These are phyloP conservation scores for Kitagawia praeruptora DNA, from an alignment of 129 eudicot species.

Conservation along the genomic window DNA sequence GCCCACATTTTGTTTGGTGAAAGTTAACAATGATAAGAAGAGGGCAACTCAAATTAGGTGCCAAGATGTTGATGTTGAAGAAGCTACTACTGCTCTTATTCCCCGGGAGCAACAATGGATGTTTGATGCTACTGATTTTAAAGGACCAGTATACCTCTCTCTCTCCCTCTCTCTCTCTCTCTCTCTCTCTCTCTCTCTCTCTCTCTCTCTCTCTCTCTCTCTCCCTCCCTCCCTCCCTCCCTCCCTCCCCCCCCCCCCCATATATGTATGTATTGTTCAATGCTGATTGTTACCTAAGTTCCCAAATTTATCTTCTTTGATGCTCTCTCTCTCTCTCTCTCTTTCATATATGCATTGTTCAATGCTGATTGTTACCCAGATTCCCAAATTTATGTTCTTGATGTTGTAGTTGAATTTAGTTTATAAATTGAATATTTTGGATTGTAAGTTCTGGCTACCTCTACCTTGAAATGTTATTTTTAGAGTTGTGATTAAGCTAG, in stretches of 20 bases:
- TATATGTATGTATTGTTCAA: background rate
- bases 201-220: background rate
- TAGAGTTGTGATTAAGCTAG: background rate
- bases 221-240: too few relatives aligned
- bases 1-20: slow-evolving; percentile 11
- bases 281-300: background rate
- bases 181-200: background rate
- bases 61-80: slow-evolving; percentile 15
- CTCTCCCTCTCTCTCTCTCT: background rate
- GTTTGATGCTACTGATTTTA: slow-evolving; percentile 51
- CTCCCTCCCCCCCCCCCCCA: background rate
- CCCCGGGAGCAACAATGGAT: slow-evolving; percentile 84
- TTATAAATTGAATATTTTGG: background rate
- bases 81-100: slow-evolving; percentile 27
- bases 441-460: background rate
- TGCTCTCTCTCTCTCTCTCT: too few relatives aligned
- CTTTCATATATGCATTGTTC: background rate
- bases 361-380: background rate
- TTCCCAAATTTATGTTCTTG: background rate
- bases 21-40: slow-evolving; percentile 1
- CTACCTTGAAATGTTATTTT: background rate
- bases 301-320: too few relatives aligned
- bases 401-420: background rate
- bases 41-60: slow-evolving; percentile 34
- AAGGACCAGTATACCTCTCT: slow-evolving; percentile 54